These are phyloP conservation scores for Podila verticillata DNA, from an alignment of 192 early-diverging fungal genomes.

Conservation along the genomic window DNA sequence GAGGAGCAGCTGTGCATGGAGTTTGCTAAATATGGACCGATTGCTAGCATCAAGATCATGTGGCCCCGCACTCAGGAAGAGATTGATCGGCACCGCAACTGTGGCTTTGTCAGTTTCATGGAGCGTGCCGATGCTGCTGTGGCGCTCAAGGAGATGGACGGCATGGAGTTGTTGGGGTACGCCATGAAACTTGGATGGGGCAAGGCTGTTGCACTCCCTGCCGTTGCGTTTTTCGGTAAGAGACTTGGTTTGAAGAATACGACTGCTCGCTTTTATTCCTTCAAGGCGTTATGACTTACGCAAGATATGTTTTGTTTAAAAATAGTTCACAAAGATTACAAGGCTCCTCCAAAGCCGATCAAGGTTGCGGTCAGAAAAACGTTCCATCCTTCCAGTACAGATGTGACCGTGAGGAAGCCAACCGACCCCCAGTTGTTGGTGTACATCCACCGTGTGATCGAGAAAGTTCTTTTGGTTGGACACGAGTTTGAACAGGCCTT, in stretches of 20 bases:
- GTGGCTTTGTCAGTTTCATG: conserved; percentile 94
- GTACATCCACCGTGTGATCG: conserved; percentile 87
- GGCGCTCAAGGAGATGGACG: conserved; percentile 81
- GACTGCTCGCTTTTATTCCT: no score
- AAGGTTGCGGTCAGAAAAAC: conserved; percentile 37
- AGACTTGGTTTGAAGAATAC: background rate
- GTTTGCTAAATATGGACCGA: conserved; percentile 86
- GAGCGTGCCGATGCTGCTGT: conserved; percentile 71
- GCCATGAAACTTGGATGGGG: conserved; percentile 84
- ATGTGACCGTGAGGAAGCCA: conserved; percentile 75
- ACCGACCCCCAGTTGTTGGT: conserved; percentile 59
- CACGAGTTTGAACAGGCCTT: conserved; percentile 69
- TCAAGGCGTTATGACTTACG: background rate
- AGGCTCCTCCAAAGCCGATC: conserved; percentile 17
- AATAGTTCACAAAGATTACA: conserved; percentile 40
- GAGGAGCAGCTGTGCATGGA: conserved; percentile 77
- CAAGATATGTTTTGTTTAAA: background rate
- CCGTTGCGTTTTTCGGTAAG: conserved; percentile 77
- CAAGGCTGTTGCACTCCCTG: conserved; percentile 79
- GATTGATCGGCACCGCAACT: conserved; percentile 78
- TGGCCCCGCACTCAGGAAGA: conserved; percentile 92
- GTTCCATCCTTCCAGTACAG: conserved; percentile 57
- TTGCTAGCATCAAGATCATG: conserved; percentile 95
- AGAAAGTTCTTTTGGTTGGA: conserved; percentile 81
- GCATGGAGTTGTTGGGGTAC: conserved; percentile 67